Evolutionary conservation across 2,329 filamentous ascomycete species (phyloP).

Genomic region (Colletotrichum eremochloae): DNA sequence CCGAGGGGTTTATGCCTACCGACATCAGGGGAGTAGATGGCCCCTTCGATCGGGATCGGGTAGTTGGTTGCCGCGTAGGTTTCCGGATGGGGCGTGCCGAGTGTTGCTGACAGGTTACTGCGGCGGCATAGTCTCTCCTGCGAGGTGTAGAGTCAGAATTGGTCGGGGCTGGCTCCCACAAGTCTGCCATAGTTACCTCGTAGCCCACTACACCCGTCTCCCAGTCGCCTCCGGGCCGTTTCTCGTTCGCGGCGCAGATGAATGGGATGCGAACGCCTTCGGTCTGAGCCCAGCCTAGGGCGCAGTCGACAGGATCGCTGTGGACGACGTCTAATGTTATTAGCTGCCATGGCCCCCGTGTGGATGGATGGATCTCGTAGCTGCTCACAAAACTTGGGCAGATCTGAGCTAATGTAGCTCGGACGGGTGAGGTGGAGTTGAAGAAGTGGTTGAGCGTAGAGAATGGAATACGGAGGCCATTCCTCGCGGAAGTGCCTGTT

Average conservation of each 20-base stretch:
- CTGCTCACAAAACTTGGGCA: constrained; percentile 39
- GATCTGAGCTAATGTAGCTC: constrained; percentile 35
- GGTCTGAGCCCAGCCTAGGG: constrained; percentile 36
- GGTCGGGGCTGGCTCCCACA: background rate
- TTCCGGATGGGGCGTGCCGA: constrained; percentile 71
- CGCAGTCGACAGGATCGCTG: constrained; percentile 27
- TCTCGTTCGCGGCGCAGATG: constrained; percentile 82
- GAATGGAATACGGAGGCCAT: constrained; percentile 71
- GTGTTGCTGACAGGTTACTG: constrained; percentile 78
- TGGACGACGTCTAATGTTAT: constrained; percentile 45
- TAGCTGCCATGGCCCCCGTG: background rate
- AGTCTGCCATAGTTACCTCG: constrained; percentile 46
- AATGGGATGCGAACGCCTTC: constrained; percentile 67
- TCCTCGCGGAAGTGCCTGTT: constrained; percentile 66
- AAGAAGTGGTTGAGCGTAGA: constrained; percentile 65
- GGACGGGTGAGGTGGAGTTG: constrained; percentile 59
- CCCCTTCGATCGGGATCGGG: constrained; percentile 77
- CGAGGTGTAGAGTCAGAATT: constrained; percentile 6
- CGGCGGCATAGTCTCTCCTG: constrained; percentile 80
- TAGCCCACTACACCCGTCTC: constrained; percentile 69
- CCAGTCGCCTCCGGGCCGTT: constrained; percentile 84
- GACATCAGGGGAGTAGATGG: constrained; percentile 77
- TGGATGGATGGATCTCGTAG: no score
- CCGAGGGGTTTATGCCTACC: constrained; percentile 58
- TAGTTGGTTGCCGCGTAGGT: constrained; percentile 68